Base-by-base conservation (phyloP, 2,329 filamentous ascomycete species). In the Huntiella omanensis region DNA sequence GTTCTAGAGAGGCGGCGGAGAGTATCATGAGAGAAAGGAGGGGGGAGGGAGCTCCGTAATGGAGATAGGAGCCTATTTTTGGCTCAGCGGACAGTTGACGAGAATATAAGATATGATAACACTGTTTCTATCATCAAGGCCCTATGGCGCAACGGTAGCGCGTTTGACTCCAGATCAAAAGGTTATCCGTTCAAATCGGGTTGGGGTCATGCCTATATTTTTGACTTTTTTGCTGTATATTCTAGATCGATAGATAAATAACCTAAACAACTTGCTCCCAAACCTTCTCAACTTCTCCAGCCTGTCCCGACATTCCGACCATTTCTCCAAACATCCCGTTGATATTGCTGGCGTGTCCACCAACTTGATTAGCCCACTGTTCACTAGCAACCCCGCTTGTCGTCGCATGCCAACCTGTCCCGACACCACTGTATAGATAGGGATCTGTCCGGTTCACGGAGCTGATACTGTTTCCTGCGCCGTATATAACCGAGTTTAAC, bases 361-460 rank as follows among this genome's bases (percentile, higher is more conserved):
- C 50, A 58, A 60, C 60, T 1, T 60, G 56, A 1, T 59, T 54
- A 40, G 54, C 54, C 54, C 58, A 55, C 17, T 61, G 55, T 4
- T 59, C 58, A 4, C 54, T 52, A n/a, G 55, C 59, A 0, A 54
- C 61, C 0, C 61, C 60, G 15, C 59, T 40, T 19, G 57, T 52
- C 13, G 60, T 62, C 33, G 58, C 58, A 36, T 63, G 55, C 51
- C 59, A 64, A 0, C 62, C 62, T 1, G 62, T 22, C 0, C 52
- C 51, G 40, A 53, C 60, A 39, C 56, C 62, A 0, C 62, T 62
- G 41, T 64, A 58, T 43, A 52, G 37, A 15, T 61, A 45, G 61
- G 57, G 10, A 53, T 57, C 0, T 52, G 54, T 3, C 54, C 60
- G 3, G 52, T 41, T 39, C 1, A 61, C 41, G 4, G 52, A 46